Evolutionary conservation across 805 yeast genomes (phyloP), one percentile per base, ranked within the genome.

Genomic region (Saccharomycopsis microspora): DNA sequence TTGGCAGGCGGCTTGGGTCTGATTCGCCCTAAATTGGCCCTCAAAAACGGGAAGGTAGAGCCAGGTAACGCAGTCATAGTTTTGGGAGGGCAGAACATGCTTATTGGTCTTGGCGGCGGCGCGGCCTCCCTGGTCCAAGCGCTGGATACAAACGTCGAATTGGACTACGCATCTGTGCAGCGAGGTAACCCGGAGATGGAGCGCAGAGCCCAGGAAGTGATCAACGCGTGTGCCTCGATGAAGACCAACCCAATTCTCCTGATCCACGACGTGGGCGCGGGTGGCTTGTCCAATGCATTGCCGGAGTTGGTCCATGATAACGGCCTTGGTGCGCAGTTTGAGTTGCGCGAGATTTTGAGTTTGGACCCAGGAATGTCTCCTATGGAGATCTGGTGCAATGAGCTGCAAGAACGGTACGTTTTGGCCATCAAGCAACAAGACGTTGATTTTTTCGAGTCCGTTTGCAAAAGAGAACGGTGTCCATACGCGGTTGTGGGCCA

Each of bases 381-480:
- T 48, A 86, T 93, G 95, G 98, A 93, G 70, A 87, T 93, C 55
- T 93, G 99, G 99, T 93, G 99, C 76, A 90, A 95, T 59, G 98
- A 93, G 68, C 93, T 97, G 2, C 99, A 93, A 69, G 99, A 93
- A 67, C 81, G 99, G 65, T 93, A 89, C 59, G 99, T 93, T 29
- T 67, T 93, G 58, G 97, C 96, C 55, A 95, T 93, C 53, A 75
- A 87, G 10, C 85, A 85, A 47, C 80, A 78, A 52, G 85, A 88
- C 61, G 67, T 90, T 50, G 76, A 76, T 5, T 56, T 70, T 28
- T 93, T 93, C 67, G 76, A 78, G 60, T 75, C 72, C 47, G 82
- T 93, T 47, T 93, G 97, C 72, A 77, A 76, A 58, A 83, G 98
- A 65, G 99, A 93, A 72, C 82, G 97, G 67, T 94, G 96, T 53